Conservation (phyloP, 192 early-diverging fungal genomes). For the Coemansia sp. region DNA sequence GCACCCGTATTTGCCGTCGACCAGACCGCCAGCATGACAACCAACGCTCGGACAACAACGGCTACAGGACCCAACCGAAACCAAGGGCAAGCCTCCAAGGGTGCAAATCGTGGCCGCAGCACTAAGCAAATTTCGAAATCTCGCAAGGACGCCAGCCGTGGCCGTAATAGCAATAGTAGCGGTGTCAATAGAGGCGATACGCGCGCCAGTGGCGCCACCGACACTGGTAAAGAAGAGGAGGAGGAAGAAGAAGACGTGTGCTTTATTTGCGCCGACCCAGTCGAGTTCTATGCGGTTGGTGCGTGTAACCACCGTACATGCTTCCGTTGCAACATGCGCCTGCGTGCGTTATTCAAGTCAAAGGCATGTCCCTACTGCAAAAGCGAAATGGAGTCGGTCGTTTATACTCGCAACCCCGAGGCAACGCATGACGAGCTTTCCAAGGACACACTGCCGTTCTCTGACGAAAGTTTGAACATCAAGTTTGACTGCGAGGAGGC, state of each 20-base stretch:
- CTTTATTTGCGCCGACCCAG: slow-evolving; percentile 87
- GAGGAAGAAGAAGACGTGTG: slow-evolving; percentile 54
- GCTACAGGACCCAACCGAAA: not conserved
- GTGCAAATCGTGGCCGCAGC: slow-evolving; percentile 1
- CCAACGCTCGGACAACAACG: not conserved
- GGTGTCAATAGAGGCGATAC: not conserved
- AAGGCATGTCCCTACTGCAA: slow-evolving; percentile 91
- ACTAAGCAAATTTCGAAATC: not conserved
- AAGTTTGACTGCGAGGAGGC: slow-evolving; percentile 77
- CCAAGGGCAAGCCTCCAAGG: not conserved
- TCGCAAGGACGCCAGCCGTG: not conserved
- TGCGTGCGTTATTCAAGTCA: slow-evolving; percentile 86
- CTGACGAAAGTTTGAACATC: slow-evolving; percentile 68
- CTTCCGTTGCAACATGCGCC: slow-evolving; percentile 86
- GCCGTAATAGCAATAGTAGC: not conserved
- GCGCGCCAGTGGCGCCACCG: not conserved
- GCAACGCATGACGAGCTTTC: slow-evolving; percentile 59
- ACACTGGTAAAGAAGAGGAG: not conserved
- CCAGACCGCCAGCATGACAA: not conserved
- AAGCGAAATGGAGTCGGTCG: slow-evolving; percentile 74
- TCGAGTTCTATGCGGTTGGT: slow-evolving; percentile 79
- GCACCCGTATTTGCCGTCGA: not conserved
- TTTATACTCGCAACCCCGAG: slow-evolving; percentile 71
- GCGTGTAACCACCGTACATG: slow-evolving; percentile 94
- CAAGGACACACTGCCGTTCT: slow-evolving; percentile 54